A percentile compares a stretch with the other conserved stretches of the same genome.
These are phyloP conservation scores for Leccinum proximum DNA, from an alignment of 1,284 basidiomycete species.

Conservation along the genomic window DNA sequence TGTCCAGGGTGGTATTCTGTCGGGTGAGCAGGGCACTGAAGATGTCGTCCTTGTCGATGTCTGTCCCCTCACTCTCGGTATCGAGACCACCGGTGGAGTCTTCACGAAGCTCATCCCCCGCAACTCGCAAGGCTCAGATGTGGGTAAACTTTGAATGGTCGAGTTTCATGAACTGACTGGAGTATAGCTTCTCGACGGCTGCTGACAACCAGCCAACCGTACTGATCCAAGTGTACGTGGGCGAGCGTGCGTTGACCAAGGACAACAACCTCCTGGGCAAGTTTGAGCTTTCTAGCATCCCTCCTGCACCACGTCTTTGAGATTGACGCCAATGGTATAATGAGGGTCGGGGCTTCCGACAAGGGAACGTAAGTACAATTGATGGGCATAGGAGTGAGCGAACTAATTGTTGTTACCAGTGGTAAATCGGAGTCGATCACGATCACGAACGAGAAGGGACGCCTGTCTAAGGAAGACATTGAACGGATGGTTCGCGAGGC, in stretches of 20 bases:
- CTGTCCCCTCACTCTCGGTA: slow-evolving; percentile 92
- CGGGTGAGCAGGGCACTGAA: slow-evolving; percentile 79
- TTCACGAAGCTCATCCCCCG: slow-evolving; percentile 97
- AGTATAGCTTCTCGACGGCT: slow-evolving; percentile 87
- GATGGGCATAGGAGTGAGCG: background rate
- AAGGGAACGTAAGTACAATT: slow-evolving; percentile 77
- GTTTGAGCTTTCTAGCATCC: slow-evolving; percentile 92
- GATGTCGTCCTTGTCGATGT: slow-evolving; percentile 97
- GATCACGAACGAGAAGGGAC: slow-evolving; percentile 86
- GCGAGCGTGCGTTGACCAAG: slow-evolving; percentile 94
- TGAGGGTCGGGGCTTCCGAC: slow-evolving; percentile 86
- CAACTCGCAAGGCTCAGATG: slow-evolving; percentile 95
- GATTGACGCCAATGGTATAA: slow-evolving; percentile 92
- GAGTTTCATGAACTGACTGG: background rate
- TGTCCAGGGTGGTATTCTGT: slow-evolving; percentile 96
- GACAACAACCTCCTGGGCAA: slow-evolving; percentile 98
- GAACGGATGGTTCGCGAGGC: slow-evolving; percentile 92
- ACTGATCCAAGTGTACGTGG: slow-evolving; percentile 91
- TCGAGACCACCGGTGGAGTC: slow-evolving; percentile 98
- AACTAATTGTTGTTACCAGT: slow-evolving; percentile 33
- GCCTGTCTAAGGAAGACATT: slow-evolving; percentile 84
- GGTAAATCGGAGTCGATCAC: slow-evolving; percentile 90
- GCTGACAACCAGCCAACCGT: slow-evolving; percentile 95
- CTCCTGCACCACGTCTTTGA: slow-evolving; percentile 93
- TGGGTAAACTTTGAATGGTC: slow-evolving; percentile 29